Base-by-base conservation (phyloP, 2,329 filamentous ascomycete genomes). In the Arthrobotrys musiformis region DNA sequence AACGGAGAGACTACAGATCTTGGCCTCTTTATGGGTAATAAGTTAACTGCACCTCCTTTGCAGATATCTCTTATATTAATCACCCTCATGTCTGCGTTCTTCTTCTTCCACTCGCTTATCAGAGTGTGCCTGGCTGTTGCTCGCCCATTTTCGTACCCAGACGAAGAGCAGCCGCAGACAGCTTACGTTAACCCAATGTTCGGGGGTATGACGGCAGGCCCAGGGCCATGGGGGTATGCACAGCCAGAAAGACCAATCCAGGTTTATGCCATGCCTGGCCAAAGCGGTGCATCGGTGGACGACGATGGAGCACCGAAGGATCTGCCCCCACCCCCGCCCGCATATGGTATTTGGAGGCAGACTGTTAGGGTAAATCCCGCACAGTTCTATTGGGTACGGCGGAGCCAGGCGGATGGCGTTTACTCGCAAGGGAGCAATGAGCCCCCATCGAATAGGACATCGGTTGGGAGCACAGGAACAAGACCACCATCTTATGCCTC, bases 71-170 rank as follows among this genome's bases (percentile, higher is more conserved):
- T 97, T 75, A 90, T 97, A 70, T 86, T 97, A 64, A 86, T 94
- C 79, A 90, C 96, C 70, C 84, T 96, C 62, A 85, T 90, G 63
- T 87, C 90, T 35, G 90, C 91, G 1, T 89, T 94, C 79, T 89
- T 96, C 84, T 95, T 97, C 86, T 91, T 89, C 81, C 92, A 96
- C 83, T 89, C 90, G 46, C 84, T 95, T 15, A 88, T 95, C 70
- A 89, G 92, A 17, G 86, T 96, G 2, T 90, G 89, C 83, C 87
- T 96, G 84, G 83, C 91, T 56, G 83, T 91, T 13, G 84, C 90
- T 67, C 87, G 86, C 37, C 86, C 86, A 79, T 81, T 70, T 22
- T 77, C 73, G 11, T 77, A 77, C 33, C 66, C 73, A 5, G 73
- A 77, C 42, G 73, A 77, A 67, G 73, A 77, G 44, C 66, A 60